Base-by-base conservation (phyloP, 176 grass and related monocot genomes). In the Tillandsia leiboldiana region DNA sequence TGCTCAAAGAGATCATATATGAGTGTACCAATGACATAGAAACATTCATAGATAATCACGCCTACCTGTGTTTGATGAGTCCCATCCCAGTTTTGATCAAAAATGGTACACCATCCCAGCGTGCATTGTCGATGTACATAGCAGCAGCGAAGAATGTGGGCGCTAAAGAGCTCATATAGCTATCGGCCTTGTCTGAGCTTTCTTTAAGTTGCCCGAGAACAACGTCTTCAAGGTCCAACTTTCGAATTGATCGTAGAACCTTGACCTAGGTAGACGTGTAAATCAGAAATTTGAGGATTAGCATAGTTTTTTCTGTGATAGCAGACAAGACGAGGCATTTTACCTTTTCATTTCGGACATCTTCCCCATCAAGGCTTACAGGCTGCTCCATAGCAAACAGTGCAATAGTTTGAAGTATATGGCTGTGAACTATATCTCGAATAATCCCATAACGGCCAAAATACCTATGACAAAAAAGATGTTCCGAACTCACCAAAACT, bases 261-360 rank as follows among this genome's bases (percentile, higher is more conserved):
- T 96, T 96, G 52, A 83, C 92, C 92, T 96, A 69, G 57, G 84
- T 48, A 76, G 8, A 57, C 62, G 70, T 27, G 9, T 52, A 24
- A 11, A 65, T 65, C 20, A 52, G 26, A 1, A 26, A 50, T 49
- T 42, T 13, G 2, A 27, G 64, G 70, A 29, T 3, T 69, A 42
- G 27, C 3, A 48, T 10, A 48, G 71, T 9, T 52, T 47, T 73
- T 20, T 72, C 15, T 54, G 33, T 68, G 26, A 73, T 51, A 42
- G 47, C 11, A 72, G 17, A n/a, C n/a, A 18, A 26, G 11, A 12
- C 18, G 27, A 14, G 50, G 53, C 54, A 15, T 66, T 47, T 72
- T 75, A 88, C 92, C 92, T 96, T 96, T 80, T 96, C 92, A 88
- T 96, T 79, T 69, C 88, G 81, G 72, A 96, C 91, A 78, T 96